phyloP scores from a whole-genome alignment of 768 basidiomycete genomes.

The Austroboletus festivus region DNA sequence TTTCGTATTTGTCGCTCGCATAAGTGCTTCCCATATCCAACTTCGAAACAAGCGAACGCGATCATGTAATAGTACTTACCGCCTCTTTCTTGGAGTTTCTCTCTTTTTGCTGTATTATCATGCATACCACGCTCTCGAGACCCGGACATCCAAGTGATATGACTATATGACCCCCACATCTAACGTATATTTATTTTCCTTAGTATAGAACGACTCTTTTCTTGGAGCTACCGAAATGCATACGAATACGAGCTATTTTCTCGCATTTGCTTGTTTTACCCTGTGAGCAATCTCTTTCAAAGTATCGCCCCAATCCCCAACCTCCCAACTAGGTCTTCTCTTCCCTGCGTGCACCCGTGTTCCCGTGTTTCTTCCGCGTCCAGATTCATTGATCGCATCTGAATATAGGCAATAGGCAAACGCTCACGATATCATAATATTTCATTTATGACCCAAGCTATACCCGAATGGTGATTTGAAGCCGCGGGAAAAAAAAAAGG shows the following conservation, averaged over 20 bases:
- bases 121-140: conserved; percentile 15
- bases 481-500: no score
- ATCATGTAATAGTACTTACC: conserved; percentile 24
- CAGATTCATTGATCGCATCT: not conserved
- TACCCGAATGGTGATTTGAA: no score
- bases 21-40: conserved; percentile 12
- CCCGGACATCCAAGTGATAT: conserved; percentile 9
- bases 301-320: not conserved
- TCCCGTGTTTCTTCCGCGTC: no score
- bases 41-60: not conserved
- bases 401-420: not conserved
- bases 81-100: conserved; percentile 24
- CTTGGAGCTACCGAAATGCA: not conserved
- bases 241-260: not conserved
- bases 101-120: conserved; percentile 25
- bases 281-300: no score
- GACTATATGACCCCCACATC: not conserved
- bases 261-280: not conserved
- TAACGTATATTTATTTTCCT: not conserved
- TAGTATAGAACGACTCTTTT: not conserved
- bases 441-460: no score
- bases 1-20: conserved; percentile 25
- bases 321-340: not conserved
- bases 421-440: not conserved
- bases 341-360: no score